Base-by-base conservation (phyloP, 2,329 filamentous ascomycete genomes). In the Aspergillus hiratsukae region DNA sequence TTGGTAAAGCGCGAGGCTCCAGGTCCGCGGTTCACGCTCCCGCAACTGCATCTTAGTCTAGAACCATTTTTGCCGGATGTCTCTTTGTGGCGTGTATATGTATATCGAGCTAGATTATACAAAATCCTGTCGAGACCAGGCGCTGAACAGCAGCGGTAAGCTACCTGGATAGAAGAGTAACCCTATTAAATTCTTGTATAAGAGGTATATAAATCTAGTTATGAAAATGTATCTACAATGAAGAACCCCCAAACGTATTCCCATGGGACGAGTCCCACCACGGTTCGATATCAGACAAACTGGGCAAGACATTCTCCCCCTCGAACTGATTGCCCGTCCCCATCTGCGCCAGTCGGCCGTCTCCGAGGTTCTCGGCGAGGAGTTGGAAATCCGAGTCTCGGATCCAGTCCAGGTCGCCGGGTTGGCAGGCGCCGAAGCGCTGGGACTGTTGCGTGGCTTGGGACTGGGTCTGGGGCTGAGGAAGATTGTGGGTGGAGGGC, bases 231-330 rank as follows among this genome's bases (percentile, higher is more conserved):
- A 25, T 56, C 56, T 64, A 69, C 57, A 64, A 43, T 35, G 55
- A 62, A 23, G 61, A 41, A 5, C 59, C 61, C 48, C 63, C 58
- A 23, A 63, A 50, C 9, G 53, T 52, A 49, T 60, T 59, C 21
- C 52, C 62, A 41, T 57, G 57, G 0, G 66, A 57, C 2, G 66
- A 61, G 46, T 65, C 67, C 70, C 70, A 72, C 70, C 70, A 72
- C 1, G 65, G 60, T 41, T 70, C 69, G 25, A 72, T 64, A 57
- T 70, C 68, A 9, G 60, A 60, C 7, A 65, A 48, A 55, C 43
- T 62, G 6, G 65, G 65, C 19, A 67, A 52, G 23, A 28, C 49
- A 14, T 54, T 27, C 5, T 61, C 58, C 3, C 59, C 59, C 10
- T 48, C 52, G 48, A 55, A 61, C 23, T 56, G 23, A 21, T 19